Conservation (phyloP, 768 basidiomycete genomes). For the Mycena pura region DNA sequence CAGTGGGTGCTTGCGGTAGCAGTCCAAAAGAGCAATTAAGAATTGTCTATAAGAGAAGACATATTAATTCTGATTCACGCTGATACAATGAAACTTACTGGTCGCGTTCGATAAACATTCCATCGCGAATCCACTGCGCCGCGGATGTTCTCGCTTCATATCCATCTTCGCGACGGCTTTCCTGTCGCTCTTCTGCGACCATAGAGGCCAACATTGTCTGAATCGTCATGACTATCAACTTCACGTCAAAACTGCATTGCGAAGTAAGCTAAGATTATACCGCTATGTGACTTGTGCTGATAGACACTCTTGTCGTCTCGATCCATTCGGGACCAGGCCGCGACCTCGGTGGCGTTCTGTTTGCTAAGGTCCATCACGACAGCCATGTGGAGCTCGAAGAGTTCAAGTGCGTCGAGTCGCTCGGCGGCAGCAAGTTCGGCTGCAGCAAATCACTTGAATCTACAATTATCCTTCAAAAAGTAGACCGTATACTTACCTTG, state of each 20-base stretch:
- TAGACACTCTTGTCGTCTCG: neutral
- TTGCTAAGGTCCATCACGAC: neutral
- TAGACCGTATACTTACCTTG: neutral
- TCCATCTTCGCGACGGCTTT: neutral
- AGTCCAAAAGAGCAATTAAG: neutral
- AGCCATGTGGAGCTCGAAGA: slow-evolving; percentile 7
- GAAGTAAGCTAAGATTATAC: neutral
- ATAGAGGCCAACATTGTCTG: neutral
- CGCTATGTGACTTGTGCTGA: neutral
- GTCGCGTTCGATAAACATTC: neutral
- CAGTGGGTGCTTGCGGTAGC: slow-evolving; percentile 7
- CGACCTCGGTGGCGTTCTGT: neutral
- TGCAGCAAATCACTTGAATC: neutral
- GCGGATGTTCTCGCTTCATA: neutral
- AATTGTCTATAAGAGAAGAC: neutral
- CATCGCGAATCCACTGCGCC: slow-evolving; percentile 12
- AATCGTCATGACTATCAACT: neutral
- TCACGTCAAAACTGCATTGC: neutral
- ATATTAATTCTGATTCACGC: neutral
- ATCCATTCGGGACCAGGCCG: neutral
- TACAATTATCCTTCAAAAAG: neutral
- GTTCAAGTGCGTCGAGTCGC: neutral
- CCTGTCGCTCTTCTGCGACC: neutral
- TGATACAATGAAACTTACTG: neutral
- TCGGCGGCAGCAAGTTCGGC: slow-evolving; percentile 1